A percentile compares a stretch with the other conserved stretches of the same genome.
phyloP scores from a whole-genome alignment of 169 alveolate genomes.

The Plasmodium malariae region DNA sequence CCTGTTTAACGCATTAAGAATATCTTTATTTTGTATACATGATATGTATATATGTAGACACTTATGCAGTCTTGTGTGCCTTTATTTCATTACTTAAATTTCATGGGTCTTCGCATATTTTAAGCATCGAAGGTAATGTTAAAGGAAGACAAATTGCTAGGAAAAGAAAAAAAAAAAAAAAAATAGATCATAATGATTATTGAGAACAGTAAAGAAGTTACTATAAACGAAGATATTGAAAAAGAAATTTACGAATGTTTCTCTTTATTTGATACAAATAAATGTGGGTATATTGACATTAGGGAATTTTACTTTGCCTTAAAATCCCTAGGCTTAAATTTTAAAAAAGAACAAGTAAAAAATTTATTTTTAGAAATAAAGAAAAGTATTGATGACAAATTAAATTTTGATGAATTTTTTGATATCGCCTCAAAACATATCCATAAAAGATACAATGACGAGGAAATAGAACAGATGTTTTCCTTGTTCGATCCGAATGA shows the following conservation, averaged over 20 bases:
- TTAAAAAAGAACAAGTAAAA: constrained; percentile 73
- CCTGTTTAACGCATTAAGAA: no score
- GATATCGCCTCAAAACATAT: constrained; percentile 60
- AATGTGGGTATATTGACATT: constrained; percentile 73
- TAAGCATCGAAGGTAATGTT: no score
- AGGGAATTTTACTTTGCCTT: constrained; percentile 76
- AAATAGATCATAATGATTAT: constrained; percentile 16
- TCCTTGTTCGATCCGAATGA: constrained; percentile 69
- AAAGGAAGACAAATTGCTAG: neutral
- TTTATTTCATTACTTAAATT: no score
- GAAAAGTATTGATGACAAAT: constrained; percentile 47
- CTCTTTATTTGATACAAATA: constrained; percentile 70
- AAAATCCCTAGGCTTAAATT: constrained; percentile 71
- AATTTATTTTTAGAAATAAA: constrained; percentile 46
- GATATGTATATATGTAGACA: no score
- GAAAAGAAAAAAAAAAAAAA: neutral
- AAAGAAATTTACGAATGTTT: constrained; percentile 74
- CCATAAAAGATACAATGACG: constrained; percentile 69
- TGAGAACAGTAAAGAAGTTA: constrained; percentile 10
- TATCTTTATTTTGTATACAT: no score
- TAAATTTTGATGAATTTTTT: constrained; percentile 73
- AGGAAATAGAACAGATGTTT: constrained; percentile 56
- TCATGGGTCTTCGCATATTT: no score
- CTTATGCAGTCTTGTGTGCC: no score
- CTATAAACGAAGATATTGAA: constrained; percentile 52